Base-by-base conservation (phyloP, 1,284 basidiomycete genomes). In the Puccinia polysora region DNA sequence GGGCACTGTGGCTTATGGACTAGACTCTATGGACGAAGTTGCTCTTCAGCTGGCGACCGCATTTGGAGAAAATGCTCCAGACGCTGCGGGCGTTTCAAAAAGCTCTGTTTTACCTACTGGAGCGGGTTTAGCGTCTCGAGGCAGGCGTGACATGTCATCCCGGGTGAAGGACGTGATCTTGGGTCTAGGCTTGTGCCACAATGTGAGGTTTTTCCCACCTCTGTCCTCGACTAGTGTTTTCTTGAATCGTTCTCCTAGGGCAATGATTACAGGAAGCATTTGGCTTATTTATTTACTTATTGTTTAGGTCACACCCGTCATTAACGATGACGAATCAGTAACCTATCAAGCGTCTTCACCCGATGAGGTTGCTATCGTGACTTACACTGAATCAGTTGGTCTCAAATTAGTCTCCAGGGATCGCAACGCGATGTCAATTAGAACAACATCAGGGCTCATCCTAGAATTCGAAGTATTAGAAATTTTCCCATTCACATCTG, bases 341-440 rank as follows among this genome's bases (percentile, higher is more conserved):
- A 96, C 94, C 0, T 99, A 98, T 78, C 95, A 99, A 83, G 96
- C 96, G 0, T 95, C 93, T 0, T 97, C 94, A 0, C 96, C 96
- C 0, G 96, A 99, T 78, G 96, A 99, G 82, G 96, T 97, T 36
- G 96, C 96, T 60, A 97, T 99, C 75, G 95, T 99, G n/a, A 86
- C 88, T 75, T 98, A 92, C 92, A 97, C 95, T 0, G 89, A 92
- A 77, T 93, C 91, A 0, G 89, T 98, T 73, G 95, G 95, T 0
- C 83, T 98, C 3, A 89, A 89, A 0, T 86, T 99, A 25, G 85
- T 88, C 12, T 87, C 87, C 76, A 89, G 96, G 14, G 92, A 96
- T 78, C 89, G 96, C 43, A 90, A 88, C 0, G 85, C 84, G 20
- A 95, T 98, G 79, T 86, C 88, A 20, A 81, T 97, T 4, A 86